Evolutionary conservation across 1,284 basidiomycete genomes (phyloP).

Genomic region (Chalciporus piperatoides): DNA sequence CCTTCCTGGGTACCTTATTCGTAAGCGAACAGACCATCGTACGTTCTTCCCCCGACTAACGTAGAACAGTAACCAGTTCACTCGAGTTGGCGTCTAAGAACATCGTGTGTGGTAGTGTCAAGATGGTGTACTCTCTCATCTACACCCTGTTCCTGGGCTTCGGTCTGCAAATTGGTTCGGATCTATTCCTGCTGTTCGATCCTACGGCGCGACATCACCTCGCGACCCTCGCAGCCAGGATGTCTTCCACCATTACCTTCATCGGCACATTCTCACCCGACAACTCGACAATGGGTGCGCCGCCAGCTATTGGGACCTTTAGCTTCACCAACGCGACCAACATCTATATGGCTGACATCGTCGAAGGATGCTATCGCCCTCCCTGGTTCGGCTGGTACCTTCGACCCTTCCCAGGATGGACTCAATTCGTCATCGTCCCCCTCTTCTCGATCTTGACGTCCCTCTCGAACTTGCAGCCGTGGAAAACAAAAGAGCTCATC

Average conservation of each 20-base stretch:
- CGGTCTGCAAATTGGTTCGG: slow-evolving; percentile 84
- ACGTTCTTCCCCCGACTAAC: slow-evolving; percentile 9
- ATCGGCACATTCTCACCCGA: slow-evolving; percentile 67
- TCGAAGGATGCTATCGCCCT: slow-evolving; percentile 69
- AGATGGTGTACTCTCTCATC: slow-evolving; percentile 88
- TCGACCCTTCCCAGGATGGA: slow-evolving; percentile 74
- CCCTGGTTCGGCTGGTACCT: slow-evolving; percentile 69
- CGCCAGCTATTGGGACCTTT: slow-evolving; percentile 64
- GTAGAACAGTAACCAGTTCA: slow-evolving; percentile 70
- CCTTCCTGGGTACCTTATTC: slow-evolving; percentile 77
- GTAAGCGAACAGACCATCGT: slow-evolving; percentile 43
- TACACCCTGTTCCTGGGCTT: slow-evolving; percentile 90
- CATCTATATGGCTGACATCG: slow-evolving; percentile 43
- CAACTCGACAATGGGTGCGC: slow-evolving; percentile 50
- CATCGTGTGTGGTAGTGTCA: slow-evolving; percentile 82
- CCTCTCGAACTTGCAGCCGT: slow-evolving; percentile 74
- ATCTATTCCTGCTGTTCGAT: slow-evolving; percentile 80
- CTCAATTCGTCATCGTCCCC: slow-evolving; percentile 77
- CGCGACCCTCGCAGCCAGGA: slow-evolving; percentile 45
- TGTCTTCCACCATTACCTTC: slow-evolving; percentile 49
- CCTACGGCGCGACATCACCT: slow-evolving; percentile 52
- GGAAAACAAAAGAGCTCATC: slow-evolving; percentile 64
- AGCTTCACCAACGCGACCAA: slow-evolving; percentile 61
- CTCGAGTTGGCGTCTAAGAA: slow-evolving; percentile 87
- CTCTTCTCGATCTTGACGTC: slow-evolving; percentile 74